These are phyloP conservation scores for Lonicera japonica DNA, from an alignment of 129 eudicot species.

Conservation along the genomic window DNA sequence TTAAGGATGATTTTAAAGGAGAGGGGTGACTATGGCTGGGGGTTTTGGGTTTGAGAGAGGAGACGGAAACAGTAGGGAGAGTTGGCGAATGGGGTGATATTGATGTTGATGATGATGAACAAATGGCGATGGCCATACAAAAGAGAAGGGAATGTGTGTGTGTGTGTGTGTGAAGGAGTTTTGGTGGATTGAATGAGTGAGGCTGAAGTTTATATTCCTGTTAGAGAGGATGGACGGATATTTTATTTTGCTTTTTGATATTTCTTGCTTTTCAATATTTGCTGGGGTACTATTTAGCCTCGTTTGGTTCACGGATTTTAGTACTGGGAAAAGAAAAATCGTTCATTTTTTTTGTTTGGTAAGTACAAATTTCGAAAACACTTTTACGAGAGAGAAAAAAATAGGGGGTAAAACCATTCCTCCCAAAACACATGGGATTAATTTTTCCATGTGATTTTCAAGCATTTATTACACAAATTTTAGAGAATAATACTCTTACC, in stretches of 20 bases:
- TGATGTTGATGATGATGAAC: slow-evolving; percentile 29
- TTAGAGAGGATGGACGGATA: neutral
- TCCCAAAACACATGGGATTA: too few species aligned
- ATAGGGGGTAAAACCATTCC: too few species aligned
- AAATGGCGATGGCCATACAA: slow-evolving; percentile 27
- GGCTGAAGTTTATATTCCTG: neutral
- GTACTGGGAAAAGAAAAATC: too few species aligned
- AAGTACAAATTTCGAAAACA: too few species aligned
- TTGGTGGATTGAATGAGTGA: neutral
- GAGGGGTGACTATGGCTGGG: neutral
- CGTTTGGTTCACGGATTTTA: too few species aligned
- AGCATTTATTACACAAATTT: too few species aligned
- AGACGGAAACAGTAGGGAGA: slow-evolving; percentile 8
- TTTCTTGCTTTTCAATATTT: too few species aligned
- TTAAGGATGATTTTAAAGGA: slow-evolving; percentile 7
- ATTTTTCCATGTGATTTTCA: too few species aligned
- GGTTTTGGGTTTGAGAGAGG: slow-evolving; percentile 18
- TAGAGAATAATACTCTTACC: too few species aligned
- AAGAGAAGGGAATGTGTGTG: neutral
- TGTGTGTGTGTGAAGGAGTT: neutral
- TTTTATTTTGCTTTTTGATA: neutral
- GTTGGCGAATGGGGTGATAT: slow-evolving; percentile 17
- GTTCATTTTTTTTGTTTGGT: too few species aligned
- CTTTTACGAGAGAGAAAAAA: too few species aligned
- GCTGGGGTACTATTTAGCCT: too few species aligned